Conservation (phyloP, 2,329 filamentous ascomycete genomes). For the Colletotrichum truncatum region DNA sequence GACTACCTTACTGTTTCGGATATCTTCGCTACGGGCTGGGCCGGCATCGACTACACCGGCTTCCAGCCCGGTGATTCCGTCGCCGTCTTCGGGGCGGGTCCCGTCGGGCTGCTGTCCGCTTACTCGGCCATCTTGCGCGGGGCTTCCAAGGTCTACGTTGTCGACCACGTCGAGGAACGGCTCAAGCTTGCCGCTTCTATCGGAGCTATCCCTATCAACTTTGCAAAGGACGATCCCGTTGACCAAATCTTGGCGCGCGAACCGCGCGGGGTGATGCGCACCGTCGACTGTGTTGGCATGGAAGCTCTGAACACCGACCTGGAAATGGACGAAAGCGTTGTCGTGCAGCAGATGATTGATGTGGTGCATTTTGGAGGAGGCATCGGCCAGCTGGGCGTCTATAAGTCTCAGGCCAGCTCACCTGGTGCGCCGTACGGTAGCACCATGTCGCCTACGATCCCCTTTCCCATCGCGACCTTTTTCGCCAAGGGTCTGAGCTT, state of each 20-base stretch:
- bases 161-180: slow-evolving; percentile 34
- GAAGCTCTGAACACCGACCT: slow-evolving; percentile 31
- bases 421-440: slow-evolving; percentile 26
- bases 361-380: slow-evolving; percentile 31
- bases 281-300: slow-evolving; percentile 32
- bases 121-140: slow-evolving; percentile 36
- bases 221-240: slow-evolving; percentile 18
- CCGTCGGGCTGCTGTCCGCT: slow-evolving; percentile 66
- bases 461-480: slow-evolving; percentile 32
- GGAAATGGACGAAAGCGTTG: slow-evolving; percentile 22
- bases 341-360: slow-evolving; percentile 31
- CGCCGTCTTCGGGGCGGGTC: slow-evolving; percentile 70
- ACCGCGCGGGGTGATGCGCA: slow-evolving; percentile 28
- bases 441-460: slow-evolving; percentile 15
- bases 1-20: slow-evolving; percentile 62
- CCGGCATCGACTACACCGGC: slow-evolving; percentile 63
- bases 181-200: slow-evolving; percentile 31
- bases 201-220: slow-evolving; percentile 33
- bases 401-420: slow-evolving; percentile 16
- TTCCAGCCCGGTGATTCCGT: slow-evolving; percentile 68
- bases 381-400: slow-evolving; percentile 35
- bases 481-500: slow-evolving; percentile 32
- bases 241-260: slow-evolving; percentile 31
- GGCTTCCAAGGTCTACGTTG: slow-evolving; percentile 31
- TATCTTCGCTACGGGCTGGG: slow-evolving; percentile 62